Base-by-base conservation (phyloP, 192 early-diverging fungal species). In the Podila horticola region DNA sequence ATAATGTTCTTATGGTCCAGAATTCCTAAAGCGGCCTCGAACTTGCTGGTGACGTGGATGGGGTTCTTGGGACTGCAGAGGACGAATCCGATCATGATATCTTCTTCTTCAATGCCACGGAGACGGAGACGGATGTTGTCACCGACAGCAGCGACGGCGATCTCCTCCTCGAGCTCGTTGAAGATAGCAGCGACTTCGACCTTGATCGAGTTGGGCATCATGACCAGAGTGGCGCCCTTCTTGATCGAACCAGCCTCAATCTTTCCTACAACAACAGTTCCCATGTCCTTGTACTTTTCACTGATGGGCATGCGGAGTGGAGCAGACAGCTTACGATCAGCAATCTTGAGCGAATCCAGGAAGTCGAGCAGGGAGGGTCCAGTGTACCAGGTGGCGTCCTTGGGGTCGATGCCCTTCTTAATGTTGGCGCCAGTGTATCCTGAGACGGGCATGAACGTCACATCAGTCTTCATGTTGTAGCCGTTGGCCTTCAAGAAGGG, bases 241-340 rank as follows among this genome's bases (percentile, higher is more conserved):
- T 90, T 93, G 67, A 99, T 83, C 58, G 87, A 86, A 31, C 98
- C 98, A 36, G 95, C 94, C 84, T 99, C 98, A 67, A 99, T 90
- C 89, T 99, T 99, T 69, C 98, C 98, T 19, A 92, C 92, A 41
- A 98, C 89, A 45, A 99, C 84, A 2, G 95, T 97, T 66, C 98
- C 98, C 97, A 99, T 97, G 79, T 99, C 97, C 91, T 94, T 95
- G 89, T 95, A 96, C 79, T 96, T 98, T 82, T 97, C 97, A 70
- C 92, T 90, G 77, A 99, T 92, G 59, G 98, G 95, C 83, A 99
- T 93, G 84, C 97, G 91, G 68, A 99, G 83, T 20, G 97, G 97
- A 2, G 93, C 95, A 76, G 92, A 89, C 58, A 93, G 84, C 71
- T 97, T 96, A 81, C 97, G 91, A 69, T 98, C 96, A 5, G 92